Evolutionary conservation across 2,329 filamentous ascomycete genomes (phyloP).

Genomic region (Ophiostoma quercus): DNA sequence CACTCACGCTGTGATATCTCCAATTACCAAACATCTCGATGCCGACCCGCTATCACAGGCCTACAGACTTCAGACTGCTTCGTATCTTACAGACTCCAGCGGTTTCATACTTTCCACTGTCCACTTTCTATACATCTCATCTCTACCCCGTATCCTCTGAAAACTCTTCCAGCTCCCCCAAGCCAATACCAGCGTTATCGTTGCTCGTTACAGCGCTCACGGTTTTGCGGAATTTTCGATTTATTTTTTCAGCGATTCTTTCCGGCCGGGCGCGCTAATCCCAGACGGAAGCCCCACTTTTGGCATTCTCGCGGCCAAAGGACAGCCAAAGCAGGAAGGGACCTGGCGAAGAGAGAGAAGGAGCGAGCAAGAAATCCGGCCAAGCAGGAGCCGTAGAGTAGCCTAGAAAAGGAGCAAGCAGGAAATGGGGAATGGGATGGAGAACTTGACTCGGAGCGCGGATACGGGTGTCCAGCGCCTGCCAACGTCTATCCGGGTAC

Average conservation of each 20-base stretch:
- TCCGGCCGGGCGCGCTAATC: conserved; percentile 37
- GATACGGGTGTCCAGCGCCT: neutral
- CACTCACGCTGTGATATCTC: neutral
- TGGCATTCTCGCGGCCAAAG: conserved; percentile 16
- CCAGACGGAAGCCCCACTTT: conserved; percentile 22
- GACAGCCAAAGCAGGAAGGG: conserved; percentile 15
- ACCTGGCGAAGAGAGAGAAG: neutral
- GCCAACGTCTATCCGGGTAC: neutral
- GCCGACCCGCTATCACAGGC: conserved; percentile 1
- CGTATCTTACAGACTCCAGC: too few species aligned
- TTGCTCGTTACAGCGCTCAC: conserved; percentile 8
- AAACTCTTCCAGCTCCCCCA: neutral
- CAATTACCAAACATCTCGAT: neutral
- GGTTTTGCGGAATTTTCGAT: conserved; percentile 16
- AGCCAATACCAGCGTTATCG: neutral
- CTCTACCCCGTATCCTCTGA: neutral
- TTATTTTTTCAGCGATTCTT: conserved; percentile 51
- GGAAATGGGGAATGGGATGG: neutral
- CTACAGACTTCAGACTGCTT: neutral
- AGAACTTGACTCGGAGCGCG: conserved; percentile 3
- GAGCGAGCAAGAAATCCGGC: neutral
- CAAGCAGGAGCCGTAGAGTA: conserved; percentile 7
- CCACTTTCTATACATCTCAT: neutral
- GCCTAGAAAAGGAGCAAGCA: neutral
- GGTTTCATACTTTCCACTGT: neutral